phyloP scores from a whole-genome alignment of 108 stramenopile genomes.

The Nitzschia inconspicua region DNA sequence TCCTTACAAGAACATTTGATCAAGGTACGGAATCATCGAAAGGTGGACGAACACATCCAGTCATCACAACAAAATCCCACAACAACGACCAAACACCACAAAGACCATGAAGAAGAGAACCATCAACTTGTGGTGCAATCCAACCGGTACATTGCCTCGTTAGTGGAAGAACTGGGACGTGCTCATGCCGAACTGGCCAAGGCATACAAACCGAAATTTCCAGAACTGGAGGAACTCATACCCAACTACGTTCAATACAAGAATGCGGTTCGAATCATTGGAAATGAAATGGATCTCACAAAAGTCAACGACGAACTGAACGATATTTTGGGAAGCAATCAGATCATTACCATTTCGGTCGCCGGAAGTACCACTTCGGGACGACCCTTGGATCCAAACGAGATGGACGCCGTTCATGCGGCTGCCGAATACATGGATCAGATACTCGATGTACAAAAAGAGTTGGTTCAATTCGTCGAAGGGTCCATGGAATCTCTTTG shows the following conservation, averaged over 20 bases:
- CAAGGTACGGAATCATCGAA: slow-evolving; percentile 6
- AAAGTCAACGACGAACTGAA: slow-evolving; percentile 61
- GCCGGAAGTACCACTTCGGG: slow-evolving; percentile 86
- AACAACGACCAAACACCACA: slow-evolving; percentile 5
- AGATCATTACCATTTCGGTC: slow-evolving; percentile 92
- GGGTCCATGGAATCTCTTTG: slow-evolving; percentile 62
- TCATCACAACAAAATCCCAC: not conserved
- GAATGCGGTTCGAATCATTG: slow-evolving; percentile 77
- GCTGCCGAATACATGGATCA: slow-evolving; percentile 60
- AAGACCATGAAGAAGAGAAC: slow-evolving; percentile 58
- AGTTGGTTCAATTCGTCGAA: slow-evolving; percentile 75
- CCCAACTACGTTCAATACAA: slow-evolving; percentile 83
- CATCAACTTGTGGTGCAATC: slow-evolving; percentile 64
- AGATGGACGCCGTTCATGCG: slow-evolving; percentile 43
- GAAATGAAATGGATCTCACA: slow-evolving; percentile 91
- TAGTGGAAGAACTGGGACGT: slow-evolving; percentile 52
- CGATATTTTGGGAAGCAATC: slow-evolving; percentile 65
- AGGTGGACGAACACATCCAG: not conserved
- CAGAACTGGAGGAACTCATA: slow-evolving; percentile 92
- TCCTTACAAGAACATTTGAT: slow-evolving; percentile 35
- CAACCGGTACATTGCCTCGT: slow-evolving; percentile 51
- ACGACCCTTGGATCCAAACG: slow-evolving; percentile 46
- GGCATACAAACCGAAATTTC: slow-evolving; percentile 76
- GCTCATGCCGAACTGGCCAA: slow-evolving; percentile 51
- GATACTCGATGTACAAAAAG: slow-evolving; percentile 36